Conservation (phyloP, 2,329 filamentous ascomycete species). For the Aspergillus sp. region DNA sequence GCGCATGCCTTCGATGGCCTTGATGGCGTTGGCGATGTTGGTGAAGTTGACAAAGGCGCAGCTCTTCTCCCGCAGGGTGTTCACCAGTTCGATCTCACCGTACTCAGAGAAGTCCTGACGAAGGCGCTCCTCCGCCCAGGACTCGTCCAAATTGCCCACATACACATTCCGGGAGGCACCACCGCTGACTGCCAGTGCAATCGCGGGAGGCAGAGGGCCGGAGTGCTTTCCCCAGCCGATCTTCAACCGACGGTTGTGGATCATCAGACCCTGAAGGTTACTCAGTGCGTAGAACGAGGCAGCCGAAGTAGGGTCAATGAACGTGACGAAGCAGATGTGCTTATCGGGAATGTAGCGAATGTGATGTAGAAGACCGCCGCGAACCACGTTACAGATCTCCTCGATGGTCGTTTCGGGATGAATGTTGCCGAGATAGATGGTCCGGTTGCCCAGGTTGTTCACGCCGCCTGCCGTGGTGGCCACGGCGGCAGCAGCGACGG, state of each 20-base stretch:
- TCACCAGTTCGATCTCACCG: constrained; percentile 96
- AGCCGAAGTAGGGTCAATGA: constrained; percentile 96
- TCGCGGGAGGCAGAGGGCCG: constrained; percentile 89
- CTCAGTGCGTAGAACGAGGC: constrained; percentile 97
- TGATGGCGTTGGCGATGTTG: constrained; percentile 99
- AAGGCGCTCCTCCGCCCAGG: constrained; percentile 93
- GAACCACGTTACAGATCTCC: constrained; percentile 98
- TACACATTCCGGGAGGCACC: constrained; percentile 98
- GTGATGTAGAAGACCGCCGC: constrained; percentile 91
- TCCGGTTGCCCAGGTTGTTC: constrained; percentile 95
- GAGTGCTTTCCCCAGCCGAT: constrained; percentile 99
- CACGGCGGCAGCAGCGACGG: constrained; percentile 91
- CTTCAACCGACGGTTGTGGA: constrained; percentile 95
- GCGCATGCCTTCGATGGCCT: constrained; percentile 94
- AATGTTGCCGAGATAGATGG: constrained; percentile 97
- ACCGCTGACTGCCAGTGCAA: constrained; percentile 91
- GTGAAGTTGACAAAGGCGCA: constrained; percentile 99
- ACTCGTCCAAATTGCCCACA: constrained; percentile 94
- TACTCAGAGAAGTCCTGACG: constrained; percentile 96
- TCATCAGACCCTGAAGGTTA: constrained; percentile 97
- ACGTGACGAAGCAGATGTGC: constrained; percentile 99
- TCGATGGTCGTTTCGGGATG: constrained; percentile 98
- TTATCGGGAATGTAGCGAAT: constrained; percentile 99
- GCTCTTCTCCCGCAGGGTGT: constrained; percentile 95
- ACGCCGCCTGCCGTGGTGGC: constrained; percentile 95